A percentile compares a stretch with the other conserved stretches of the same genome.
Evolutionary conservation across 140 eudicot genomes (phyloP).

Genomic region (Cichorium intybus): DNA sequence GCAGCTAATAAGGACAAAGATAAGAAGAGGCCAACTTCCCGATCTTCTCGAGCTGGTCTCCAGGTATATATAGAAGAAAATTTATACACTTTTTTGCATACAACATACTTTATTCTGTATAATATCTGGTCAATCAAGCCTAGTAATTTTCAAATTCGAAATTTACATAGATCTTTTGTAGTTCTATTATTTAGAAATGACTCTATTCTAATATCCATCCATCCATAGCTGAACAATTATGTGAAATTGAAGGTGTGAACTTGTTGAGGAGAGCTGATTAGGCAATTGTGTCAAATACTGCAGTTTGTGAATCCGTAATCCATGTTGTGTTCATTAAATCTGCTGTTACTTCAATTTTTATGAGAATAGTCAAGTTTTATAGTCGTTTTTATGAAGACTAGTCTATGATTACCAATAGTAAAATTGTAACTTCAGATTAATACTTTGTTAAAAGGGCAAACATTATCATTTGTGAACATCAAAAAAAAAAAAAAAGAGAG

Average conservation of each 20-base stretch:
- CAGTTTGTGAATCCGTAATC: neutral
- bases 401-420: too few relatives aligned
- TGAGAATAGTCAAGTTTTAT: constrained; percentile 1
- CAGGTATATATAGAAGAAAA: constrained; percentile 38
- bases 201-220: too few relatives aligned
- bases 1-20: constrained; percentile 85
- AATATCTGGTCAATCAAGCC: neutral
- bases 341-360: neutral
- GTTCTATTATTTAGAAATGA: too few relatives aligned
- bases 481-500: too few relatives aligned
- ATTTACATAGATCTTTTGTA: too few relatives aligned
- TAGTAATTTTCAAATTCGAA: neutral
- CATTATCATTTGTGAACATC: too few relatives aligned
- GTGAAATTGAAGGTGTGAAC: too few relatives aligned
- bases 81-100: neutral
- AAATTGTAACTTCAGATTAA: too few relatives aligned
- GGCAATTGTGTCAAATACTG: neutral
- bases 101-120: constrained; percentile 5
- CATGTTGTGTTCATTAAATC: constrained; percentile 6
- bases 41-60: constrained; percentile 84
- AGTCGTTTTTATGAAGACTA: too few relatives aligned
- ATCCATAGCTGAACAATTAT: too few relatives aligned
- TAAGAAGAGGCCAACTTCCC: constrained; percentile 67
- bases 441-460: too few relatives aligned
- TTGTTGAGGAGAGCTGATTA: neutral